Base-by-base conservation (phyloP, 306 rosid genomes). In the Dalbergia oliveri region DNA sequence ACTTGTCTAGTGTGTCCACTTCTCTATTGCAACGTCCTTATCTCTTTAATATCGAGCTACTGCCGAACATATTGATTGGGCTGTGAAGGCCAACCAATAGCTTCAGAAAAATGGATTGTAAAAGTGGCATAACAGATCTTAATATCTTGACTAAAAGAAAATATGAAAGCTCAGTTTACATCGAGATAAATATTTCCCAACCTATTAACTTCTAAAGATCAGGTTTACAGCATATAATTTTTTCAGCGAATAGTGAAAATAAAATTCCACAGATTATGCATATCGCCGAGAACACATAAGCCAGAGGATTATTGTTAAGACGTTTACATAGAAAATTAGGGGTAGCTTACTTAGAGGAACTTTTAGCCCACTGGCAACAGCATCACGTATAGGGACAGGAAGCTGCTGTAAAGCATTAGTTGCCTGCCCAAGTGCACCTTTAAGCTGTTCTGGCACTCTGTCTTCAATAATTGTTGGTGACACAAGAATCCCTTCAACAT, bases 341-440 rank as follows among this genome's bases (percentile, higher is more conserved):
- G 9, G 71, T 57, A 72, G 69, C 97, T 80, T 88, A 95, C 99
- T 77, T 50, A 95, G 87, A 82, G 99, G 98, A 86, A 95, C 80
- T 88, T 76, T 91, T 62, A 95, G 89, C 64, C 99, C 99, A 73
- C 80, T 66, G 78, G 88, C 26, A 59, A 93, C 53, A 63, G 88
- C 90, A 87, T 93, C 97, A 26, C 91, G 88, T 73, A 95, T 73
- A 68, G 97, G 90, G 49, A 75, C 74, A 53, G 98, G 99, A 81
- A 95, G 92, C 83, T 95, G 99, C 81, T 90, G 98, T 43, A 91
- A 59, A 7, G 93, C 79, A 79, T 67, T 89, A 33, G 71, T 61
- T 75, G 96, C 98, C 83, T 95, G 99, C 75, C 93, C 91, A 57
- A 91, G 84, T 67, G 94, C 93, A 34, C 97, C 92, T 89, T 91